Evolutionary conservation across 345 rosid species (phyloP).

Genomic region (Murraya koenigii): DNA sequence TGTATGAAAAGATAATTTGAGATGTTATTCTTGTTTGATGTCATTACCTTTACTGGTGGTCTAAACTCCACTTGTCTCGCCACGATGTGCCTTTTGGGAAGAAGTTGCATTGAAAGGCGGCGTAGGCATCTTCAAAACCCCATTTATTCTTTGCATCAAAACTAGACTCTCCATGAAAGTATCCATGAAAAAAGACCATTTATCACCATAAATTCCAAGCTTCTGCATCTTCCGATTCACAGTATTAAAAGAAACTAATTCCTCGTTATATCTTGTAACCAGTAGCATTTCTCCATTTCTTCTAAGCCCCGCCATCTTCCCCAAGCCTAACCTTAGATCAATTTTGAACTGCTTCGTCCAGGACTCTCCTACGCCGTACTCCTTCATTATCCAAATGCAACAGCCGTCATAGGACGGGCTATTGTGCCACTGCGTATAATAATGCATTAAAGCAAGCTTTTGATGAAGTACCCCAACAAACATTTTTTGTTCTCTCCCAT

Average conservation of each 20-base stretch:
- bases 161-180: constrained; percentile 29
- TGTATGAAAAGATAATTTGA: too few relatives aligned
- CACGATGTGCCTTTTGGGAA: background rate
- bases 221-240: background rate
- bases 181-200: constrained; percentile 18
- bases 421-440: constrained; percentile 5
- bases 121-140: background rate
- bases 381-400: constrained; percentile 36
- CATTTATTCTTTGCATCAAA: background rate
- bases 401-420: constrained; percentile 13
- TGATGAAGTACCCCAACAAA: constrained; percentile 1
- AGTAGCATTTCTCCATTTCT: constrained; percentile 25
- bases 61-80: background rate
- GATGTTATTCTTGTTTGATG: background rate
- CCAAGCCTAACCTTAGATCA: constrained; percentile 22
- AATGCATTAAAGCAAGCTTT: constrained; percentile 24
- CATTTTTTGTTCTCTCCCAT: constrained; percentile 14
- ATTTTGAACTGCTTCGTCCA: constrained; percentile 27
- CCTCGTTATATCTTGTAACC: constrained; percentile 19
- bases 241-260: constrained; percentile 25
- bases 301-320: constrained; percentile 24
- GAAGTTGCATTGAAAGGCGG: background rate
- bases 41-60: background rate
- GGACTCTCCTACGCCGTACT: constrained; percentile 16
- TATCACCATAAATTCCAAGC: constrained; percentile 21